These are phyloP conservation scores for Salix suchowensis DNA, from an alignment of 345 rosid species.

Conservation along the genomic window DNA sequence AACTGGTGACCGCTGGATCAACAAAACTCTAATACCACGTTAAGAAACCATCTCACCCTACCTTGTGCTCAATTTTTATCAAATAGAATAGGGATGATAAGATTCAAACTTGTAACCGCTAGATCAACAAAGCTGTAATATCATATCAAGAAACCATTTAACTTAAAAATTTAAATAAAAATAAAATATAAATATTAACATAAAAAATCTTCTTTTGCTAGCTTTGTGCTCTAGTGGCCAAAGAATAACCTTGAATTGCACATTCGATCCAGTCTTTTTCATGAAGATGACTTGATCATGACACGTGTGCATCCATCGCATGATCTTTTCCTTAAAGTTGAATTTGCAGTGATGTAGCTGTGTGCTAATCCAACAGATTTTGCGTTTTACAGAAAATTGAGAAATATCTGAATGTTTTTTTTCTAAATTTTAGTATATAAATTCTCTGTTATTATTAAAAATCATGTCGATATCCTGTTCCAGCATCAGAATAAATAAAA, in stretches of 20 bases:
- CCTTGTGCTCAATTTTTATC: too few species aligned
- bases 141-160: too few species aligned
- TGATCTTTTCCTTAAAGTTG: not conserved
- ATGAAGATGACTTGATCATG: conserved; percentile 20
- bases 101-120: too few species aligned
- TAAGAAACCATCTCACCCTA: too few species aligned
- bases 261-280: conserved; percentile 7
- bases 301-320: conserved; percentile 3
- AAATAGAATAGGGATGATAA: too few species aligned
- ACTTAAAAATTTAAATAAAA: too few species aligned
- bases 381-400: not conserved
- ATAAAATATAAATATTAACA: too few species aligned
- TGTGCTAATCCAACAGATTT: not conserved
- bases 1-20: too few species aligned
- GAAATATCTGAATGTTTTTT: not conserved
- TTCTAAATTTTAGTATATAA: too few species aligned
- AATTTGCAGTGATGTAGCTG: not conserved
- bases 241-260: conserved; percentile 5
- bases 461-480: not conserved
- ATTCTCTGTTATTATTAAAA: too few species aligned
- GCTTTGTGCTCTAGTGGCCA: not conserved
- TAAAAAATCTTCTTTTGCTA: not conserved
- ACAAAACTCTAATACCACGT: too few species aligned
- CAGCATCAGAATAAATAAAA: too few species aligned
- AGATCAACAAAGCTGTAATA: accelerated